Conservation (phyloP, 805 yeast genomes). For the Kodamaea kakaduensis region DNA sequence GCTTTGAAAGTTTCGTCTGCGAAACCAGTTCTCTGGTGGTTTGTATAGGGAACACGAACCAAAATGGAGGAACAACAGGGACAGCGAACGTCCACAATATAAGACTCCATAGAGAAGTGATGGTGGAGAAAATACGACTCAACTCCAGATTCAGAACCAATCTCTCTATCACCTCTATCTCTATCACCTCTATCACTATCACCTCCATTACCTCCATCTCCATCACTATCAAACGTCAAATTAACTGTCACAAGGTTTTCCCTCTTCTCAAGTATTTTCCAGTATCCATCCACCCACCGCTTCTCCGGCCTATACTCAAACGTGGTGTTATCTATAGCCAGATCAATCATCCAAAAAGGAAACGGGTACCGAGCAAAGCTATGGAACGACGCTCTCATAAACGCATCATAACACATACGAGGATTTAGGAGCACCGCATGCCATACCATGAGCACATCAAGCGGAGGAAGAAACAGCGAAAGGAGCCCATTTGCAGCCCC, state of each 20-base stretch:
- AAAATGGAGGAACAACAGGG: not conserved
- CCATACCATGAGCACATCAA: conserved; percentile 24
- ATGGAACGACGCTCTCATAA: conserved; percentile 14
- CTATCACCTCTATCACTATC: no score
- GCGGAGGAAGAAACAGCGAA: conserved; percentile 19
- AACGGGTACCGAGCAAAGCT: conserved; percentile 17
- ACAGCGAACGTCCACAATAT: conserved; percentile 3
- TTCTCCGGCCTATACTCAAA: conserved; percentile 13
- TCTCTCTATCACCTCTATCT: conserved; percentile 10
- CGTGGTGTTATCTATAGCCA: conserved; percentile 11
- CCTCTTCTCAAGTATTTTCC: conserved; percentile 1
- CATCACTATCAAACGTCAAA: not conserved
- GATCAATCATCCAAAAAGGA: conserved; percentile 15
- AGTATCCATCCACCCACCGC: not conserved
- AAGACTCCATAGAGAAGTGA: conserved; percentile 1
- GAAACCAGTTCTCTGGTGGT: conserved; percentile 10
- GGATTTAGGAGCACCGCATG: conserved; percentile 21
- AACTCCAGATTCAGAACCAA: conserved; percentile 11
- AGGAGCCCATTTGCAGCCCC: not conserved
- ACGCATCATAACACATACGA: conserved; percentile 14
- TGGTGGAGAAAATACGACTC: conserved; percentile 5
- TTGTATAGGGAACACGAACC: conserved; percentile 11
- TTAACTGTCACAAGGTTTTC: not conserved
- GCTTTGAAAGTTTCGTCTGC: not conserved
- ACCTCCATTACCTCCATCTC: no score